Evolutionary conservation across 2,329 filamentous ascomycete species (phyloP), one percentile per base, ranked within the genome.

Genomic region (Pseudogymnoascus sp.): DNA sequence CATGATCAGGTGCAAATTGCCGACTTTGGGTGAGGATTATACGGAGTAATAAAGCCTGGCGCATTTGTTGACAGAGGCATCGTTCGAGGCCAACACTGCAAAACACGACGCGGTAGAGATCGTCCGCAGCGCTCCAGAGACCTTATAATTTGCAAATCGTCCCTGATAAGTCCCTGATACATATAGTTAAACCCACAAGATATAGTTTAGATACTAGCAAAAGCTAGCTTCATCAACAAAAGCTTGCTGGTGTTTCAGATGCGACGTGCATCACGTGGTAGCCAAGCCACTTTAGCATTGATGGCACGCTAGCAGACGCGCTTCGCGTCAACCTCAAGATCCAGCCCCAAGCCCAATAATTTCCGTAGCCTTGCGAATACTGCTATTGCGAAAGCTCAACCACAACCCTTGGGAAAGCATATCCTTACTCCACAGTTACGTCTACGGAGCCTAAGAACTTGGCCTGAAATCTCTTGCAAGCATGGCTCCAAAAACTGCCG

Each of bases 401-500:
- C 50, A 56, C 50, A 56, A 56, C 50, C n/a, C n/a, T 56, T 21
- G 29, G 10, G 35, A 56, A 56, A 9, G n/a, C 17, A 35, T 56
- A 56, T 56, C 19, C 26, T 19, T 33, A 33, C 50, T 21, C n/a
- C 29, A 33, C 17, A 31, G 15, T 33, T 9, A 33, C 29, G 17
- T 33, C 10, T 6, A 21, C 31, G 7, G 50, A 56, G 10, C 29
- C 31, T 33, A 6, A 56, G 46, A 21, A 35, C 6, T 21, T 10
- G 50, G 10, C 17, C 11, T 56, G n/a, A 15, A 21, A 56, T 13
- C 5, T 56, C 17, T 26, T 6, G 17, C n/a, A 61, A 64, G 13
- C 7, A 64, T 64, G 62, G 62, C 62, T 11, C 35, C 46, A 40
- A 64, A 62, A 2, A 40, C 44, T 42, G 62, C 19, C 29, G 59